These are phyloP conservation scores for Populus davidiana DNA, from an alignment of 345 rosid species.

Conservation along the genomic window DNA sequence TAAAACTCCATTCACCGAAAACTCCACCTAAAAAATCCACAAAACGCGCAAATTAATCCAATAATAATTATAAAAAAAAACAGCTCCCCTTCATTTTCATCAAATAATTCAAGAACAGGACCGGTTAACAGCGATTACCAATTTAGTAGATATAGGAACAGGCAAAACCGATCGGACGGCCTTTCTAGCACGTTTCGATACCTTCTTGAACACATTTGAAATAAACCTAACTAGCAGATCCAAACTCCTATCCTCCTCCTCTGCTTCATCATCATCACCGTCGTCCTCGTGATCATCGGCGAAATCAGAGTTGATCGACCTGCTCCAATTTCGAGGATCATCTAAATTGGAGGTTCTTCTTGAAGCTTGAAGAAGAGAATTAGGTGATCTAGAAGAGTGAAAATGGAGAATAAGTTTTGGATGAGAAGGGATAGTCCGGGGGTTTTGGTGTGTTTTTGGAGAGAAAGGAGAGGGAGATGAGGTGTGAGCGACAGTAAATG, in stretches of 20 bases:
- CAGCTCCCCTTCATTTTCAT: background rate
- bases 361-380: slow-evolving; percentile 21
- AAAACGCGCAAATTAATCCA: background rate
- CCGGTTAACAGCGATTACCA: slow-evolving; percentile 35
- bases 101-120: too few relatives aligned
- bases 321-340: slow-evolving; percentile 68
- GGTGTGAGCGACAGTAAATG: slow-evolving; percentile 22
- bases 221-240: slow-evolving; percentile 71
- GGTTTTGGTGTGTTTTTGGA: background rate
- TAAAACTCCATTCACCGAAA: slow-evolving; percentile 82
- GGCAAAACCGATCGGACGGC: slow-evolving; percentile 87
- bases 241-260: slow-evolving; percentile 80
- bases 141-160: slow-evolving; percentile 51
- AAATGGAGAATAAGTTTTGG: slow-evolving; percentile 4
- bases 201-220: slow-evolving; percentile 62
- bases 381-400: background rate
- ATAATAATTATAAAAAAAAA: background rate
- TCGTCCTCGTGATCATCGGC: slow-evolving; percentile 26
- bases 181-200: slow-evolving; percentile 71
- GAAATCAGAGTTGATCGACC: slow-evolving; percentile 51
- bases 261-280: slow-evolving; percentile 54
- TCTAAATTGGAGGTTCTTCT: slow-evolving; percentile 26
- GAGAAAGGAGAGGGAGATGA: slow-evolving; percentile 2
- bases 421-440: background rate
- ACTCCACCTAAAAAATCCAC: slow-evolving; percentile 50